Percentiles rank a stretch among this genome's conserved stretches.
Evolutionary conservation across 257 asterid genomes (phyloP).

Genomic region (Oldenlandia corymbosa): DNA sequence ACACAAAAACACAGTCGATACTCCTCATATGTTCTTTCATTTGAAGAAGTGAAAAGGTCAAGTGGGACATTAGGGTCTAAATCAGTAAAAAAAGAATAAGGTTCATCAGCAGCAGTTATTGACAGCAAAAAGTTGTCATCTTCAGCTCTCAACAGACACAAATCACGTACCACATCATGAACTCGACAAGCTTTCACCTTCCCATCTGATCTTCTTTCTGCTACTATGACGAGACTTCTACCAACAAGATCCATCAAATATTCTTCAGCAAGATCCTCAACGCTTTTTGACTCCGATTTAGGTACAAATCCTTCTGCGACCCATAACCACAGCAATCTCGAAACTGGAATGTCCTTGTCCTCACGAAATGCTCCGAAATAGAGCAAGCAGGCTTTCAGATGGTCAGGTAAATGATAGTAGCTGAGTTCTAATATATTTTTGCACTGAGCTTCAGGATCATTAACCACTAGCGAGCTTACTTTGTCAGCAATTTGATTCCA

Average conservation of each 20-base stretch:
- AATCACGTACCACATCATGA: neutral
- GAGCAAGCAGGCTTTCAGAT: too few relatives aligned
- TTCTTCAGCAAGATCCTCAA: slow-evolving; percentile 5
- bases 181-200: too few relatives aligned
- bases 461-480: neutral
- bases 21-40: neutral
- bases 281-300: too few relatives aligned
- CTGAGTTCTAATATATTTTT: slow-evolving; percentile 7
- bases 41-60: neutral
- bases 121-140: slow-evolving; percentile 1
- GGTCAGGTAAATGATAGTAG: too few relatives aligned
- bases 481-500: slow-evolving; percentile 6
- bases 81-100: slow-evolving; percentile 3
- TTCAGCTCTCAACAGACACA: neutral
- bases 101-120: neutral
- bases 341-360: too few relatives aligned
- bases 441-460: slow-evolving; percentile 11
- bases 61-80: neutral
- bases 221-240: too few relatives aligned
- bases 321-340: too few relatives aligned
- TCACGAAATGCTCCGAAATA: too few relatives aligned
- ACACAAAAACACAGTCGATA: too few relatives aligned
- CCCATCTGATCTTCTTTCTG: too few relatives aligned
- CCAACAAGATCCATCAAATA: too few relatives aligned
- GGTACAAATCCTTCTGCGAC: too few relatives aligned